Conservation (phyloP, 306 rosid species). For the Prinsepia uniflora region DNA sequence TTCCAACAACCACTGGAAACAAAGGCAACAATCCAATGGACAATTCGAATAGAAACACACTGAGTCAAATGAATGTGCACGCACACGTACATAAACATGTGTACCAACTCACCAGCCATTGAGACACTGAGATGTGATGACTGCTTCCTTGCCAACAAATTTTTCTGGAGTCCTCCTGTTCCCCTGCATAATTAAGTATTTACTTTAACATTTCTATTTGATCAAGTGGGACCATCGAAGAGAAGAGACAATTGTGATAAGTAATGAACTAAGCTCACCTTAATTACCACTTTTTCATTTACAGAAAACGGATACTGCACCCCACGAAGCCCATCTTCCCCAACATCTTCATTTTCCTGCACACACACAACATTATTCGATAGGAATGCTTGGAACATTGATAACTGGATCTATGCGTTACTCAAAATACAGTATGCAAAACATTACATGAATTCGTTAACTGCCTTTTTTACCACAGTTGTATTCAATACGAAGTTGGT, state of each 20-base stretch:
- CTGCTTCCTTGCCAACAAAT: constrained; percentile 98
- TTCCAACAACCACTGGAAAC: background rate
- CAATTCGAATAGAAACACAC: background rate
- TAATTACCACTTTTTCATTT: constrained; percentile 84
- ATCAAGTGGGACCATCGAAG: constrained; percentile 10
- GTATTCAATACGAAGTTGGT: background rate
- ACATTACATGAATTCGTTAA: background rate
- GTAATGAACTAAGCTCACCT: constrained; percentile 48
- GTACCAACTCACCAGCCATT: constrained; percentile 88
- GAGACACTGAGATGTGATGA: constrained; percentile 97
- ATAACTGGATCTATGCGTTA: background rate
- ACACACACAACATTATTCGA: constrained; percentile 22
- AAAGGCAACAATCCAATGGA: background rate
- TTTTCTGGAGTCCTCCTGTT: constrained; percentile 94
- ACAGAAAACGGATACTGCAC: constrained; percentile 95
- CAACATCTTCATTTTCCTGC: constrained; percentile 81
- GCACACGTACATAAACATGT: background rate
- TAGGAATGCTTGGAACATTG: background rate
- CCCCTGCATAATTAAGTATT: constrained; percentile 62
- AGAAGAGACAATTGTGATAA: constrained; percentile 15
- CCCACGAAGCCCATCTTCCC: constrained; percentile 66
- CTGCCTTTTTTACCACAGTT: background rate
- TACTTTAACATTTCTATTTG: constrained; percentile 14
- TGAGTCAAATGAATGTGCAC: background rate
- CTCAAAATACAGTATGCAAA: constrained; percentile 9